Percentiles rank a stretch among this genome's conserved stretches.
These are phyloP conservation scores for Magnusiomyces ingens DNA, from an alignment of 1,139 yeast genomes.

Conservation along the genomic window DNA sequence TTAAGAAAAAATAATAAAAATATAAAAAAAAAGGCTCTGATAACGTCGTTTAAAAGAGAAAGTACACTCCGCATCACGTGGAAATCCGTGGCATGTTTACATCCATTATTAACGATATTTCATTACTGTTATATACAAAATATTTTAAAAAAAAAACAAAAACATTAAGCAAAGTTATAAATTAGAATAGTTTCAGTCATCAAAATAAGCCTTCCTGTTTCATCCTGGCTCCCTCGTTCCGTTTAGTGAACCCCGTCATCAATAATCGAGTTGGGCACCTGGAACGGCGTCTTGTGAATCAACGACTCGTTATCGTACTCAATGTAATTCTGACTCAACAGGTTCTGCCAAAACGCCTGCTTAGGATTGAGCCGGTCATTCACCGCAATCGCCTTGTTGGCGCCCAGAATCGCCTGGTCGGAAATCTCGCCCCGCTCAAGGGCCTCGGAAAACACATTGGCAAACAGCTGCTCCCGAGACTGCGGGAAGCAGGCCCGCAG, in stretches of 20 bases:
- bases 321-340: slow-evolving; percentile 13
- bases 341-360: slow-evolving; percentile 9
- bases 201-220: not conserved
- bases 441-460: slow-evolving; percentile 12
- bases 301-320: slow-evolving; percentile 11
- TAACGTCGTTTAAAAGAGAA: not conserved
- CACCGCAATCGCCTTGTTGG: slow-evolving; percentile 6
- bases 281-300: slow-evolving; percentile 5
- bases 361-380: slow-evolving; percentile 10
- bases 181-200: not conserved
- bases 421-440: slow-evolving; percentile 8
- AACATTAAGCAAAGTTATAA: slow-evolving; percentile 6
- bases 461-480: slow-evolving; percentile 13
- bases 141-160: slow-evolving; percentile 1
- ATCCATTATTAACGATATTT: not conserved
- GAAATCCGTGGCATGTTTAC: not conserved
- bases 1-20: not conserved
- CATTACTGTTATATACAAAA: not conserved
- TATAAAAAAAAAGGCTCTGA: not conserved
- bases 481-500: slow-evolving; percentile 27
- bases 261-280: slow-evolving; percentile 5
- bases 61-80: too few species aligned
- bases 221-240: not conserved
- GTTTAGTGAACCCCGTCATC: not conserved
- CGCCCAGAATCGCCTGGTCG: slow-evolving; percentile 6